Base-by-base conservation (phyloP, 208 protist genomes). In the Trypanosoma mega region DNA sequence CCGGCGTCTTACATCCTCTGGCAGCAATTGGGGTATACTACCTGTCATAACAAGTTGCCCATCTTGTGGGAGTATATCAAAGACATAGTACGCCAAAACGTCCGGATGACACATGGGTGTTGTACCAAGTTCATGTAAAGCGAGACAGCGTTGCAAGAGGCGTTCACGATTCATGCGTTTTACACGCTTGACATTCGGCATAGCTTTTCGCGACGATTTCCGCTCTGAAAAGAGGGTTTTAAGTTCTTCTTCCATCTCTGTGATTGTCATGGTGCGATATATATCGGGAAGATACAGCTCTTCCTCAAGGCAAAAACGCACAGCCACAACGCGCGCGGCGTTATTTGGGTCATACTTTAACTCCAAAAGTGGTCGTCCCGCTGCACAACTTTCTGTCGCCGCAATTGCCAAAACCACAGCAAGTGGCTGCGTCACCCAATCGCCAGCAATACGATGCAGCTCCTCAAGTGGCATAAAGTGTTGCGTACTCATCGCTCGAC, bases 21-120 rank as follows among this genome's bases (percentile, higher is more conserved):
- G 51, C 16, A 73, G 51, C 9, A 73, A 43, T 34, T 57, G 24
- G 18, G 67, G 60, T 24, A 67, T 43, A 23, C 53, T 27, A 20
- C 60, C 60, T 11, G 53, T 43, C 14, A 67, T 11, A 44, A 73
- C 34, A 31, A 73, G 57, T 29, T 54, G 49, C 20, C 49, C 59
- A 61, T 72, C 49, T 36, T 50, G 26, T 21, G 70, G 70, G 29
- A 76, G 63, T 39, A 63, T 16, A 54, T 76, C 70, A 64, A 76
- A 76, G 18, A 76, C 26, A 49, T 76, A 76, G 23, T 76, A 76
- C 51, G 70, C 70, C 16, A 76, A 50, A 26, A 76, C 70, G 45
- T 76, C 70, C 0, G 55, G 55, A 27, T 76, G 63, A 24, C 57
- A 76, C 3, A 76, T 33, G 18, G 54, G 61, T 29, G 47, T 48